Evolutionary conservation across 1,284 basidiomycete species (phyloP), one percentile per base, ranked within the genome.

Genomic region (Inonotus hispidus): DNA sequence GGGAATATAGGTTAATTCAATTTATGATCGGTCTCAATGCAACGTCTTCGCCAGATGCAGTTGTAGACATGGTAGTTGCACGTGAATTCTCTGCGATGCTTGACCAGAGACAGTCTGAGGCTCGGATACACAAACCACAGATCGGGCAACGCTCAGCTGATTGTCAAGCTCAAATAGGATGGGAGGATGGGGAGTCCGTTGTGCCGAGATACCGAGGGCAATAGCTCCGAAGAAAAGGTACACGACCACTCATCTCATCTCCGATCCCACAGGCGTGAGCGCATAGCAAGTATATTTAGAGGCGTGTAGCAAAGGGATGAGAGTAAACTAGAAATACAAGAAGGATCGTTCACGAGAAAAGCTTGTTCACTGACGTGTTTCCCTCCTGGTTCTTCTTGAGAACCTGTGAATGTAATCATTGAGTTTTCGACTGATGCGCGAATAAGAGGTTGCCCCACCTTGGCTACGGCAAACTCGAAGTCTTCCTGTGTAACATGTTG

Each of bases 401-500:
- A 27, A 93, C 91, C 85, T 88, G 66, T 56, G 58, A 37, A 54
- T 11, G 38, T n/a, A 54, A 11, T 46, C 56, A 56, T 27, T 59
- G 43, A 27, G 8, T 45, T 32, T 35, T 49, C 27, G 3, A 53
- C 50, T 45, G 35, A n/a, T 47, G 35, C 37, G 14, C n/a, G n/a
- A 16, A 19, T 21, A 7, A 2, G 19, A 16, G 7, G 8, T 19
- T 53, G 41, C 72, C 76, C 10, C 66, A 88, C 82, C 85, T 98
- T 99, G 3, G 95, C 93, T 14, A 99, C 90, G 38, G 95, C 95
- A 77, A 98, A 94, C 79, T 98, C 95, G 70, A 99, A 98, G 73
- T 99, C 96, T 70, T 98, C 96, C 74, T 98, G 95, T 1, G 94
- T 96, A 53, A 98, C 96, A 72, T 98, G 94, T 68, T 98, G 95